Base-by-base conservation (phyloP, 2,329 filamentous ascomycete genomes). In the Aspergillus sp. region DNA sequence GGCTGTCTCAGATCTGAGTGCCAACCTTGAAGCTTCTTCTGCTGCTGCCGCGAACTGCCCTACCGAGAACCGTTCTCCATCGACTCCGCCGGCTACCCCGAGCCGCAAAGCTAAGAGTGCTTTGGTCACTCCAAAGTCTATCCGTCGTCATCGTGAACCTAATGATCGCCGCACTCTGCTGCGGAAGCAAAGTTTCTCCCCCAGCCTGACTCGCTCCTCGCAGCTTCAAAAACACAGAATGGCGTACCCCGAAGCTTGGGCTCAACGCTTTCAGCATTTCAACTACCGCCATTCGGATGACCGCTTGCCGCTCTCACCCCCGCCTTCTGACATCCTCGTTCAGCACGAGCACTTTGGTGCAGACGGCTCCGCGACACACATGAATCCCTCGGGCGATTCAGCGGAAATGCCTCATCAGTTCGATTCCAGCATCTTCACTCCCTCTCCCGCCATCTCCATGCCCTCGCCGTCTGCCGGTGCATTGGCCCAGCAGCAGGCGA, bases 171-270 rank as follows among this genome's bases (percentile, higher is more conserved):
- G 69, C 57, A 63, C 63, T 43, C 54, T 66, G 43, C 61, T 71
- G 60, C 72, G 66, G 66, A 75, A 70, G 68, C 73, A 71, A 64
- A 78, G 63, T 59, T 69, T 68, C 52, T 76, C 72, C 20, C 73
- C 77, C 41, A 82, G 77, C 61, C 79, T 83, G 75, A 81, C 81
- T 75, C 79, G 75, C 60, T 75, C 80, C 38, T 76, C 77, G 19
- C 74, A 77, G 51, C 54, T 76, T 72, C 68, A 74, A 68, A 65
- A 76, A 53, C 62, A 60, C 54, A 74, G 64, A 58, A 73, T 71
- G 69, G 67, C 66, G 44, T 72, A 71, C 73, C 62, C 73, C 65
- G 65, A 76, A 46, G 61, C 69, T 44, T 84, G 82, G 81, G 72
- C 75, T 36, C 76, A 80, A 58, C 77, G 79, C 53, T 72, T 82